These are phyloP conservation scores for Starmera dryadoides DNA, from an alignment of 805 yeast species.

Conservation along the genomic window DNA sequence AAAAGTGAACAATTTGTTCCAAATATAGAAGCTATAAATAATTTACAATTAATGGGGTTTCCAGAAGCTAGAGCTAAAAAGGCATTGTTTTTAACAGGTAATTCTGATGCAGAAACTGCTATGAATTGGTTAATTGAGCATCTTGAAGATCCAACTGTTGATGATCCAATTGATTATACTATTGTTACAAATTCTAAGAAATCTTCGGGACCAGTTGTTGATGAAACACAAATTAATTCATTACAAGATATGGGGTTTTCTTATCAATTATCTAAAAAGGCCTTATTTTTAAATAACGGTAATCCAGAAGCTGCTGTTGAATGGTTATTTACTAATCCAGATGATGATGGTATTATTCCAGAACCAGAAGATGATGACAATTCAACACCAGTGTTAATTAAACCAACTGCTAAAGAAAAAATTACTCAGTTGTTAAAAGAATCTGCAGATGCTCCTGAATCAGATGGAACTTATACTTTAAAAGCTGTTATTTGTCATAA, in stretches of 20 bases:
- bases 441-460: constrained; percentile 9
- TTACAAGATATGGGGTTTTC: constrained; percentile 77
- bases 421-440: constrained; percentile 1
- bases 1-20: constrained; percentile 38
- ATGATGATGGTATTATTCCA: constrained; percentile 59
- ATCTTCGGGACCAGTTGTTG: constrained; percentile 15
- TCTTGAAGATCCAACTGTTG: constrained; percentile 78
- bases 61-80: constrained; percentile 54
- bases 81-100: constrained; percentile 71
- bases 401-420: constrained; percentile 5
- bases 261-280: constrained; percentile 58
- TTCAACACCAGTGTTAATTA: constrained; percentile 10
- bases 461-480: constrained; percentile 31
- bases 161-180: constrained; percentile 29
- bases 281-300: constrained; percentile 50
- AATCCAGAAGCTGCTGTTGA: constrained; percentile 77
- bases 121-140: constrained; percentile 88
- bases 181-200: constrained; percentile 3
- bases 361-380: constrained; percentile 4
- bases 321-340: constrained; percentile 83
- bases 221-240: constrained; percentile 35
- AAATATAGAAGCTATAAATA: constrained; percentile 43
- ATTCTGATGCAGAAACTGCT: constrained; percentile 57
- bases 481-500: constrained; percentile 76
- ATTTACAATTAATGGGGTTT: constrained; percentile 82